A percentile compares a stretch with the other conserved stretches of the same genome.
Evolutionary conservation across 2,329 filamentous ascomycete genomes (phyloP).

Genomic region (Aureobasidium sp.): DNA sequence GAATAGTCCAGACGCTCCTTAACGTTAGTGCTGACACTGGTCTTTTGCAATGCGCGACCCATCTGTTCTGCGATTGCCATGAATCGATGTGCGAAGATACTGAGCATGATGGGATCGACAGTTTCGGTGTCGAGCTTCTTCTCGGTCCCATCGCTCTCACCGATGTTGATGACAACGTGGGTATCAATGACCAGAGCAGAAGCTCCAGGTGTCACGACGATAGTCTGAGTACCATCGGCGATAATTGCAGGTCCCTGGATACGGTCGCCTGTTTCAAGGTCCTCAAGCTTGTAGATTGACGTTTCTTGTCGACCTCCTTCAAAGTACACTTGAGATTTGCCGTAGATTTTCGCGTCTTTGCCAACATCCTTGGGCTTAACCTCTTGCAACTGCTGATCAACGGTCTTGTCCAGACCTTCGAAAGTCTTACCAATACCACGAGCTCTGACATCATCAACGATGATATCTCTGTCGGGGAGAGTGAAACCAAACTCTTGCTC

Average conservation of each 20-base stretch:
- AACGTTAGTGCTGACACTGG: slow-evolving; percentile 71
- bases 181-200: slow-evolving; percentile 73
- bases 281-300: slow-evolving; percentile 73
- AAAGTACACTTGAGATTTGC: slow-evolving; percentile 70
- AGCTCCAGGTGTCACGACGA: slow-evolving; percentile 75
- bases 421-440: slow-evolving; percentile 87
- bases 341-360: slow-evolving; percentile 56
- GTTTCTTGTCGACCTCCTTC: slow-evolving; percentile 72
- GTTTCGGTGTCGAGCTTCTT: slow-evolving; percentile 46
- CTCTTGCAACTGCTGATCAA: slow-evolving; percentile 72
- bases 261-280: slow-evolving; percentile 63
- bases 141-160: slow-evolving; percentile 45
- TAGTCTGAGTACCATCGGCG: slow-evolving; percentile 72
- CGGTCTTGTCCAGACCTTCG: slow-evolving; percentile 68
- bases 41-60: slow-evolving; percentile 72
- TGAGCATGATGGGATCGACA: slow-evolving; percentile 69
- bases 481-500: slow-evolving; percentile 92
- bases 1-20: slow-evolving; percentile 79
- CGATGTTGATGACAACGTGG: slow-evolving; percentile 81
- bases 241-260: slow-evolving; percentile 77
- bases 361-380: slow-evolving; percentile 54
- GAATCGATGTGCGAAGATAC: slow-evolving; percentile 74
- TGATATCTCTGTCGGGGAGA: slow-evolving; percentile 74
- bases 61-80: slow-evolving; percentile 85
- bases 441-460: slow-evolving; percentile 82